Evolutionary conservation across 1,284 basidiomycete genomes (phyloP), one percentile per base, ranked within the genome.

Genomic region (Volvariella volvacea): DNA sequence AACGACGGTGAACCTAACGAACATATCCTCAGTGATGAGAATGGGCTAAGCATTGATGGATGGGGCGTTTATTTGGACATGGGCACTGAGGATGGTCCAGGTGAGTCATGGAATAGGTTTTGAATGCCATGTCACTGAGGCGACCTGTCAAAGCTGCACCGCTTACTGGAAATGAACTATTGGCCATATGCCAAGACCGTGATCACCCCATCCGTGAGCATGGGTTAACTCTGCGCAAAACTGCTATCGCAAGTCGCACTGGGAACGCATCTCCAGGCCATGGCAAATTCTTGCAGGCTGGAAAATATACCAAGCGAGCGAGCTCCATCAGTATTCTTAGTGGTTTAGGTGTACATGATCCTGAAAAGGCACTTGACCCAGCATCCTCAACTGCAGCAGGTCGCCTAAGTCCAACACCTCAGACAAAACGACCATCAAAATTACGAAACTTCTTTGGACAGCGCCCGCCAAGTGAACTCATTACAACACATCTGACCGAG

Each of bases 371-470:
- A 0, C 68, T 82, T 22, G 78, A 80, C 42, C 67, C 76, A 1
- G 68, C 70, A 17, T 75, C 75, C 0, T 68, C 70, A 4, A 65
- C 36, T 15, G 22, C 65, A 3, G 59, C 58, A n/a, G 59, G 58
- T 12, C 52, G 57, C 31, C 46, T 58, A 15, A 66, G 56, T 47
- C 63, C 67, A 22, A 15, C 15, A 15, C 19, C 6, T 6, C 34
- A 36, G 15, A 15, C 34, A 6, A 36, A 78, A 54, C 68, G 70
- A 4, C 78, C 80, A 4, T 76, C 74, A 22, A 88, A 86, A 61
- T 69, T 97, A 49, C 91, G 92, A 64, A 95, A 94, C 73, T 99
- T 99, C 74, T 95, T 97, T 56, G 96, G 95, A 8, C 95, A 98
- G 58, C 87, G 96, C 38, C 96, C 96, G 1, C 93, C 96, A 0